Percentiles rank a stretch among this genome's conserved stretches.
Evolutionary conservation across 148 eudicot species (phyloP).

Genomic region (Arbutus unedo): DNA sequence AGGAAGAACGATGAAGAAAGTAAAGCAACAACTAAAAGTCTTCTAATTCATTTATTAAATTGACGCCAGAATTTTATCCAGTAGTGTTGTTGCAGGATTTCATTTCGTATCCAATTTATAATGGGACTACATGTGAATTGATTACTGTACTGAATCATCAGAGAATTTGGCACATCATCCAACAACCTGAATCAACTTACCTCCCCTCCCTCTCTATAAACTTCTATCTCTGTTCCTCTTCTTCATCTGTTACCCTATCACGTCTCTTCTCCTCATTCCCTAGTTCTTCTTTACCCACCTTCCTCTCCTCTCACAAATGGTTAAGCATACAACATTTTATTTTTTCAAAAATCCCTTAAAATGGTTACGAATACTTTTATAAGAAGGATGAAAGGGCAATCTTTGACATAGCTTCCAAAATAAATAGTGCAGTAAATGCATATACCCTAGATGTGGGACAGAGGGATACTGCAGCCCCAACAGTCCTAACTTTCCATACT

Average conservation of each 20-base stretch:
- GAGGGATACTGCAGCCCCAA: neutral
- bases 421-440: neutral
- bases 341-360: neutral
- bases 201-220: too few relatives aligned
- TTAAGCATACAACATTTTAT: neutral
- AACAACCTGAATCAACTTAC: too few relatives aligned
- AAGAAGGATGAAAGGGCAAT: neutral
- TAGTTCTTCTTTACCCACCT: neutral
- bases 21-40: neutral
- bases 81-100: neutral
- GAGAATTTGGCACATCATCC: too few relatives aligned
- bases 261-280: neutral
- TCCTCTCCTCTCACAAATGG: neutral
- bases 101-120: too few relatives aligned
- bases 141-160: neutral
- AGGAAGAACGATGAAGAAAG: neutral
- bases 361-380: neutral
- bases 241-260: too few relatives aligned
- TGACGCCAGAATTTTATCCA: neutral
- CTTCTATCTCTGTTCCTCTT: too few relatives aligned
- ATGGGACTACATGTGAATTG: neutral
- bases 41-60: neutral
- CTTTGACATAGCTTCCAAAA: neutral
- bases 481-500: neutral
- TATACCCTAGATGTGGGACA: neutral